Evolutionary conservation across 371 early-diverging fungal species (phyloP).

Genomic region (Funneliformis caledonium): DNA sequence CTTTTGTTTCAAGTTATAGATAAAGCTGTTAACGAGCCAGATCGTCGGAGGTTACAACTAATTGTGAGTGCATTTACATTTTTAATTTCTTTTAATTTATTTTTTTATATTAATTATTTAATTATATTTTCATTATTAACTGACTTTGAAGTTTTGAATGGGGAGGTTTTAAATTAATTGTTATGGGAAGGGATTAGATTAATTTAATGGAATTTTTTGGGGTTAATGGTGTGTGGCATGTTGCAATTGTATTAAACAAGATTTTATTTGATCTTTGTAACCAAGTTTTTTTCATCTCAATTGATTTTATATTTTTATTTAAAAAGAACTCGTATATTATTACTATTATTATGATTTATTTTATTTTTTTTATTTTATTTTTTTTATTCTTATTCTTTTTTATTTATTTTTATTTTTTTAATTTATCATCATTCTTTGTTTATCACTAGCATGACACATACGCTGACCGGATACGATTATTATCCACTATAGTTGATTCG

Average conservation of each 20-base stretch:
- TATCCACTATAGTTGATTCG: conserved; percentile 26
- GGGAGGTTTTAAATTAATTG: not conserved
- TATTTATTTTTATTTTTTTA: not conserved
- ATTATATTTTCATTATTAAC: not conserved
- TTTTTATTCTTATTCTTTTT: not conserved
- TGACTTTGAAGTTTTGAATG: not conserved
- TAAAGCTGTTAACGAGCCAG: conserved; percentile 36
- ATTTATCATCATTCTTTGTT: not conserved
- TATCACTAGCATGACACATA: conserved; percentile 31
- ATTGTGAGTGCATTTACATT: conserved; percentile 26
- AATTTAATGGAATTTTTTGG: not conserved
- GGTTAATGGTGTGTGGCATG: too few relatives aligned
- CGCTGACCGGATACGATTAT: conserved; percentile 39
- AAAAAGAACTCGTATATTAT: too few relatives aligned
- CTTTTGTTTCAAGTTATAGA: conserved; percentile 37
- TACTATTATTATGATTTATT: too few relatives aligned
- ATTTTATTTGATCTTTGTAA: too few relatives aligned
- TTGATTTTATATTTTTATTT: too few relatives aligned
- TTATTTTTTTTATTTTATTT: not conserved
- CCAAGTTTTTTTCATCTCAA: too few relatives aligned
- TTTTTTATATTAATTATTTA: not conserved
- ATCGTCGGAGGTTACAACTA: conserved; percentile 39
- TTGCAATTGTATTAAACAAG: too few relatives aligned
- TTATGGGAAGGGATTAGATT: not conserved
- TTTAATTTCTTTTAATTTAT: not conserved